A percentile compares a stretch with the other conserved stretches of the same genome.
Conservation (phyloP, 805 yeast species). For the Suhomyces pyralidae region DNA sequence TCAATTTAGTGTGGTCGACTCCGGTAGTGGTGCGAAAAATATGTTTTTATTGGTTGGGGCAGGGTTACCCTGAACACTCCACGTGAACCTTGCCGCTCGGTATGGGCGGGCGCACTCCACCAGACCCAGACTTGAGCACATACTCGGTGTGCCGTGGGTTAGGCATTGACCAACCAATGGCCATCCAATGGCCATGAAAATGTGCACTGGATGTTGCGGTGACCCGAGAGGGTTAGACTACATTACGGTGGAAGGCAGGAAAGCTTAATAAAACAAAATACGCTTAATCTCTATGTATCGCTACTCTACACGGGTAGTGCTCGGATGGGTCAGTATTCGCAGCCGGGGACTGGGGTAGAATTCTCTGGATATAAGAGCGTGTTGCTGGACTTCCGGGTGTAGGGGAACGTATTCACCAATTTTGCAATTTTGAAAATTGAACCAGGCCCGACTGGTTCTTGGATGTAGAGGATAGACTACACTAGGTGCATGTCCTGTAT, state of each 20-base stretch:
- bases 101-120: background rate
- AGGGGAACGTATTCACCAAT: background rate
- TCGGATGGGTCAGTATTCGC: background rate
- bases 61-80: conserved; percentile 4
- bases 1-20: conserved; percentile 5
- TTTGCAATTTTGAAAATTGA: background rate
- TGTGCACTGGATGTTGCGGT: background rate
- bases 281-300: too few species aligned
- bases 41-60: conserved; percentile 5
- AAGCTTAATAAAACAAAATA: background rate
- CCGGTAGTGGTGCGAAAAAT: conserved; percentile 6
- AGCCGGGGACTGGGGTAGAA: background rate
- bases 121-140: background rate
- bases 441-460: background rate
- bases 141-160: background rate
- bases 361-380: background rate
- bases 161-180: background rate
- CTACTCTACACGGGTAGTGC: background rate
- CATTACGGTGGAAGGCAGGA: background rate
- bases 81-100: conserved; percentile 3
- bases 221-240: background rate
- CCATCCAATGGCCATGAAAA: background rate
- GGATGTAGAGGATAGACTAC: background rate
- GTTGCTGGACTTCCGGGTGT: background rate
- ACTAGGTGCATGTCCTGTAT: background rate